phyloP scores from a whole-genome alignment of 805 yeast species.

The Candida xiaguanensis region DNA sequence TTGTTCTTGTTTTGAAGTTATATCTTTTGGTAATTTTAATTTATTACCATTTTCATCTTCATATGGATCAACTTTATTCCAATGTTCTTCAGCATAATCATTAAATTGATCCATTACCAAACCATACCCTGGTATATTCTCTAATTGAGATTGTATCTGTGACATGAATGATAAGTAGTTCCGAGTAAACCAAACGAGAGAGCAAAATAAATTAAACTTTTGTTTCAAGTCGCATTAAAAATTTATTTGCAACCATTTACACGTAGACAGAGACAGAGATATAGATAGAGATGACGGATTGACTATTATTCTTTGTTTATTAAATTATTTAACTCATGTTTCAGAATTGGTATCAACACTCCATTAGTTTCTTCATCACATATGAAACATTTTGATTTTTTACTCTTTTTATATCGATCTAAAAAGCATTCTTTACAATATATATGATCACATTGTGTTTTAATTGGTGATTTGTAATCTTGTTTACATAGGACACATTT shows the following conservation, averaged over 20 bases:
- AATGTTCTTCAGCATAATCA: conserved; percentile 62
- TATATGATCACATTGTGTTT: conserved; percentile 58
- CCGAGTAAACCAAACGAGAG: neutral
- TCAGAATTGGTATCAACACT: conserved; percentile 49
- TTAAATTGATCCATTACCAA: conserved; percentile 55
- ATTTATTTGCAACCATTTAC: too few species aligned
- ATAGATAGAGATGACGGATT: too few species aligned
- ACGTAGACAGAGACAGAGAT: too few species aligned
- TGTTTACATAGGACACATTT: conserved; percentile 59
- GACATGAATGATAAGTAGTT: conserved; percentile 18
- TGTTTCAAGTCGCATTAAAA: too few species aligned
- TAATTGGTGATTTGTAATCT: conserved; percentile 53
- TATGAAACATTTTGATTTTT: conserved; percentile 46
- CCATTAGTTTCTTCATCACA: conserved; percentile 65
- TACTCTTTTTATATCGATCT: conserved; percentile 35
- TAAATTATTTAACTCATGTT: conserved; percentile 20
- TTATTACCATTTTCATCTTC: conserved; percentile 57
- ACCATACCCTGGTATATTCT: conserved; percentile 55
- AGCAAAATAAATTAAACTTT: conserved; percentile 13
- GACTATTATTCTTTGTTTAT: too few species aligned
- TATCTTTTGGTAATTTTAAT: conserved; percentile 57
- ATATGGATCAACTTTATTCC: conserved; percentile 65
- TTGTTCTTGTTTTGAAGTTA: conserved; percentile 49
- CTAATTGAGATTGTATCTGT: conserved; percentile 24
- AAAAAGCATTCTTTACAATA: conserved; percentile 64